Evolutionary conservation across 768 basidiomycete genomes (phyloP).

Genomic region (Chalciporus chontae): DNA sequence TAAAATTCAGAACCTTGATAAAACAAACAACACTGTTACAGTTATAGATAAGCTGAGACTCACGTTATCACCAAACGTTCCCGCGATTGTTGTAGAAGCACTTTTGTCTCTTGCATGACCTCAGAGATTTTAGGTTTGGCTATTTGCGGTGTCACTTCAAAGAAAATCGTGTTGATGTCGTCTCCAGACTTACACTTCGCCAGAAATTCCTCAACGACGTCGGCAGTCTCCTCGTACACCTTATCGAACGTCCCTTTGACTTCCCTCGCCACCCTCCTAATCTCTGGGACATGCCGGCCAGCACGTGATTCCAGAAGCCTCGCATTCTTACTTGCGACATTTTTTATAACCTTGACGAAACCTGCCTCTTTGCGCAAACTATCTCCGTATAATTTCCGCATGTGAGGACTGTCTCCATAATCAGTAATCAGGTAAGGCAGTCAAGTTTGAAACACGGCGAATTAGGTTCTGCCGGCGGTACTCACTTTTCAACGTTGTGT

Average conservation of each 20-base stretch:
- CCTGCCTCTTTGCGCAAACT: constrained; percentile 94
- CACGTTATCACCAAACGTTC: constrained; percentile 92
- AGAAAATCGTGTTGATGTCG: neutral
- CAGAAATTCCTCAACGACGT: constrained; percentile 90
- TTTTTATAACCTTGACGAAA: constrained; percentile 97
- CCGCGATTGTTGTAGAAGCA: constrained; percentile 84
- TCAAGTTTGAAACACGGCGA: neutral
- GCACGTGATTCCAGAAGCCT: constrained; percentile 71
- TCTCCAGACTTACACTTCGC: constrained; percentile 65
- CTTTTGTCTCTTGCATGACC: constrained; percentile 90
- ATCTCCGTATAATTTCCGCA: constrained; percentile 94
- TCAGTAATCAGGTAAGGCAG: neutral
- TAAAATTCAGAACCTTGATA: neutral
- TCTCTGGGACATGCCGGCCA: constrained; percentile 77
- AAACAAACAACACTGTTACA: neutral
- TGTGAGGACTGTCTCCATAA: constrained; percentile 74
- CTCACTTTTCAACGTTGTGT: constrained; percentile 85
- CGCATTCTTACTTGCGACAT: constrained; percentile 81
- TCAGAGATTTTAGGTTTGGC: constrained; percentile 87
- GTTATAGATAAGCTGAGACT: constrained; percentile 27
- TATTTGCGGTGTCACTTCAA: constrained; percentile 30
- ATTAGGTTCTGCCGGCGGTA: constrained; percentile 5
- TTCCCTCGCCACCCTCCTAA: constrained; percentile 81
- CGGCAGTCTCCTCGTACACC: constrained; percentile 91
- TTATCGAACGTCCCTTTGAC: constrained; percentile 95